These are phyloP conservation scores for Brettanomyces nanus DNA, from an alignment of 805 yeast species.

Conservation along the genomic window DNA sequence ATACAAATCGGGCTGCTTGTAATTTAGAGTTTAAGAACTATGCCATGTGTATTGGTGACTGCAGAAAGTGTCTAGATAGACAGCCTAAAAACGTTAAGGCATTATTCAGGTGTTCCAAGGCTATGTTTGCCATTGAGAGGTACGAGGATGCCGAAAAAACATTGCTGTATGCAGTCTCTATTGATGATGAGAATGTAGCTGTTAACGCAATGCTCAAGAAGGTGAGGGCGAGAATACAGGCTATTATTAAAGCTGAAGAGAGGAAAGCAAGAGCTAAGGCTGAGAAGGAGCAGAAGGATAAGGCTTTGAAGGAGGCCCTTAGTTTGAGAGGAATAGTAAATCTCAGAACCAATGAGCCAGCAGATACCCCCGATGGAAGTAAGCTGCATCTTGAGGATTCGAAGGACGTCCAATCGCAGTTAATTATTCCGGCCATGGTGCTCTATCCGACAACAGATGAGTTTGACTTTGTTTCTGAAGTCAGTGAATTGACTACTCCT, in stretches of 20 bases:
- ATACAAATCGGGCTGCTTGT: conserved; percentile 84
- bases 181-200: conserved; percentile 54
- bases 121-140: conserved; percentile 60
- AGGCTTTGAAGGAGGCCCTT: conserved; percentile 50
- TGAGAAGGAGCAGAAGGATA: conserved; percentile 32
- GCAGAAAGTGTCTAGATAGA: conserved; percentile 55
- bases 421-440: conserved; percentile 73
- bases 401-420: conserved; percentile 63
- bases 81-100: conserved; percentile 79
- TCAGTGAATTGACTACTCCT: conserved; percentile 66
- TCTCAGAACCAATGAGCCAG: conserved; percentile 43
- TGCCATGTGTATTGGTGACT: conserved; percentile 80
- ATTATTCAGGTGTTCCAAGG: conserved; percentile 74
- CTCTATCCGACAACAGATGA: conserved; percentile 79
- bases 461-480: conserved; percentile 71
- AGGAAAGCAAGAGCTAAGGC: conserved; percentile 23
- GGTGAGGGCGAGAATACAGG: conserved; percentile 25
- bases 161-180: conserved; percentile 51
- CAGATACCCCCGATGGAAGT: conserved; percentile 47
- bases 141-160: conserved; percentile 67
- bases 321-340: conserved; percentile 47
- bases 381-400: conserved; percentile 54
- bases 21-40: conserved; percentile 79
- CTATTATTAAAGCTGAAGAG: conserved; percentile 20
- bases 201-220: conserved; percentile 38